Evolutionary conservation across 192 early-diverging fungal genomes (phyloP).

Genomic region (Coemansia sp.): DNA sequence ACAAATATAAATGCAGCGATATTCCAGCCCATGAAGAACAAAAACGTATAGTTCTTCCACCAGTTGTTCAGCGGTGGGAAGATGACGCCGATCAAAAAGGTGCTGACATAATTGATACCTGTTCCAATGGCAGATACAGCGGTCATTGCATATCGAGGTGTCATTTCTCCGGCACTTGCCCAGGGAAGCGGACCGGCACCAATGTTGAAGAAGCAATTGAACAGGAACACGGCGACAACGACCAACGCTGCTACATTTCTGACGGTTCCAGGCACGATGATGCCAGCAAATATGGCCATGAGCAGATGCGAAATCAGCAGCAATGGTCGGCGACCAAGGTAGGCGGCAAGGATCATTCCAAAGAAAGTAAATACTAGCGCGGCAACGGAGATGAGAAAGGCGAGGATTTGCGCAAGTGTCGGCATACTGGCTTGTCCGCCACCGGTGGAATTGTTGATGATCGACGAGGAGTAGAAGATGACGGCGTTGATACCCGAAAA

Average conservation of each 20-base stretch:
- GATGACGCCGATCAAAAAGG: conserved; percentile 61
- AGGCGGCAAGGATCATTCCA: conserved; percentile 62
- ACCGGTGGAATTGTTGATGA: conserved; percentile 60
- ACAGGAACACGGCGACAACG: conserved; percentile 65
- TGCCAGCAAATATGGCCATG: conserved; percentile 61
- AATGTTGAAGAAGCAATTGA: conserved; percentile 74
- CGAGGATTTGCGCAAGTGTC: conserved; percentile 46
- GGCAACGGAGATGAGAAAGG: conserved; percentile 50
- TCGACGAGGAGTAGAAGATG: conserved; percentile 80
- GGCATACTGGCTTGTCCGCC: conserved; percentile 39
- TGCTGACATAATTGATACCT: conserved; percentile 68
- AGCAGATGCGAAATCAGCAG: conserved; percentile 64
- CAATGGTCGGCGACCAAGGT: conserved; percentile 68
- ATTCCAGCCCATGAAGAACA: conserved; percentile 69
- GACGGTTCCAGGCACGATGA: conserved; percentile 63
- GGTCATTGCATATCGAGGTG: conserved; percentile 73
- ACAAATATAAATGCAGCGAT: conserved; percentile 65
- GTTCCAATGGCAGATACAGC: conserved; percentile 70
- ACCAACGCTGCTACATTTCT: conserved; percentile 55
- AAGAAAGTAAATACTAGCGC: conserved; percentile 49
- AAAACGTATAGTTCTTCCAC: conserved; percentile 56
- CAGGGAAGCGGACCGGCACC: conserved; percentile 84
- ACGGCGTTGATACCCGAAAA: conserved; percentile 84
- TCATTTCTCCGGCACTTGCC: conserved; percentile 75
- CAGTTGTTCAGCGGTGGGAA: conserved; percentile 59